Conservation (phyloP, 805 yeast genomes). For the Sugiyamaella qingdaonensis region DNA sequence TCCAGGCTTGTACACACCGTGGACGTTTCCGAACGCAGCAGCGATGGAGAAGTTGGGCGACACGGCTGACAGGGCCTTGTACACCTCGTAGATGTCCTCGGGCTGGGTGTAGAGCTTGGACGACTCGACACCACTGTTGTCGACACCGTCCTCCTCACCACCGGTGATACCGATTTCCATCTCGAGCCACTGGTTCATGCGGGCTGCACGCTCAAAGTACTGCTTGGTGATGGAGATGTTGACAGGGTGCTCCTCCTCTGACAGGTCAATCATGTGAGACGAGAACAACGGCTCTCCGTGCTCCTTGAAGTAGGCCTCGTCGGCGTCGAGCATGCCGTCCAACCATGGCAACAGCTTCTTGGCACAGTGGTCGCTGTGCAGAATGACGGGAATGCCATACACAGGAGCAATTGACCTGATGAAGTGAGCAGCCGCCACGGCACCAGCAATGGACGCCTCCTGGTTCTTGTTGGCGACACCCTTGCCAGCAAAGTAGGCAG, state of each 20-base stretch:
- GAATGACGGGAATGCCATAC: slow-evolving; percentile 93
- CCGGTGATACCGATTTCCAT: slow-evolving; percentile 99
- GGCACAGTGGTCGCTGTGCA: slow-evolving; percentile 99
- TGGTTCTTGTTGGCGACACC: slow-evolving; percentile 94
- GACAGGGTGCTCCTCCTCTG: slow-evolving; percentile 95
- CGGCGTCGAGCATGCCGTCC: slow-evolving; percentile 97
- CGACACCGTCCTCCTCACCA: slow-evolving; percentile 99
- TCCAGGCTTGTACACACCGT: slow-evolving; percentile 99
- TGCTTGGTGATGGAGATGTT: slow-evolving; percentile 91
- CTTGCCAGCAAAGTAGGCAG: slow-evolving; percentile 99
- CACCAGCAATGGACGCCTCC: slow-evolving; percentile 89
- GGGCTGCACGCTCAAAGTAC: slow-evolving; percentile 91
- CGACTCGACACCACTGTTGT: slow-evolving; percentile 89
- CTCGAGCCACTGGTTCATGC: slow-evolving; percentile 96
- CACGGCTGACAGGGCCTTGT: slow-evolving; percentile 84
- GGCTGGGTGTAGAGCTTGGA: slow-evolving; percentile 89
- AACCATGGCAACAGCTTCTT: slow-evolving; percentile 96
- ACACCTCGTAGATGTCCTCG: slow-evolving; percentile 88
- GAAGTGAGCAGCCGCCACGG: slow-evolving; percentile 97
- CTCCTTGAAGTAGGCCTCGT: slow-evolving; percentile 80
- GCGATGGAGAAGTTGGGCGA: slow-evolving; percentile 99
- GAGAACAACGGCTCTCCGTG: slow-evolving; percentile 97
- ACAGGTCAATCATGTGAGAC: slow-evolving; percentile 97
- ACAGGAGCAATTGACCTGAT: slow-evolving; percentile 94
- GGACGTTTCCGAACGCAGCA: slow-evolving; percentile 99